phyloP scores from a whole-genome alignment of 2,329 filamentous ascomycete species.

The Colletotrichum filicis region DNA sequence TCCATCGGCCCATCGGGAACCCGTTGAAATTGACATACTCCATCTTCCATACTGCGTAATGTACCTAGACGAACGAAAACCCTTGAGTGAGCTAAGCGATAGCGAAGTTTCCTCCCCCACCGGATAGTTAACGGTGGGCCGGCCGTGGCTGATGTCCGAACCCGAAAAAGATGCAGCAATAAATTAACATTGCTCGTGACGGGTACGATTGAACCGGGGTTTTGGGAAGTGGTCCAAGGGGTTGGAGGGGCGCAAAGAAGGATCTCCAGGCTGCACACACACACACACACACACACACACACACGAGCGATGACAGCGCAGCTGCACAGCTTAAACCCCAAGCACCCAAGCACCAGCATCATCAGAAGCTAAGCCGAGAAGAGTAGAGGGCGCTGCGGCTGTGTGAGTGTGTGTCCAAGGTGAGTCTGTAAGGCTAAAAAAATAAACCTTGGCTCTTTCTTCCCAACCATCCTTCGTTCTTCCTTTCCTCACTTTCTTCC shows the following conservation, averaged over 20 bases:
- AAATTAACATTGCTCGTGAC: not conserved
- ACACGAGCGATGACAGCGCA: too few relatives aligned
- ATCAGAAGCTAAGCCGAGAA: constrained; percentile 6
- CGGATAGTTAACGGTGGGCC: not conserved
- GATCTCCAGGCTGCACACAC: not conserved
- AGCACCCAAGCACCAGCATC: not conserved
- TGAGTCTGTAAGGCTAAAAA: not conserved
- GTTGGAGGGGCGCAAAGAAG: not conserved
- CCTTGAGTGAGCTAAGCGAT: not conserved
- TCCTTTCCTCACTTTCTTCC: too few relatives aligned
- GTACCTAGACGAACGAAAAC: not conserved
- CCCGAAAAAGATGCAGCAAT: not conserved
- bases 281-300: not conserved
- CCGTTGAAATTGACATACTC: not conserved
- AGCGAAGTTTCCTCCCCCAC: not conserved
- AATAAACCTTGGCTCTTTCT: not conserved
- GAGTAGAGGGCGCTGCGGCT: constrained; percentile 14
- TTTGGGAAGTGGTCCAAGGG: not conserved
- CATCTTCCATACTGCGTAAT: too few relatives aligned
- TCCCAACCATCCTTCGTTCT: not conserved
- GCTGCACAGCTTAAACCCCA: too few relatives aligned
- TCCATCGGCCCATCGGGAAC: not conserved
- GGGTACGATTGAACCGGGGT: not conserved
- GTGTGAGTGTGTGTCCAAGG: not conserved
- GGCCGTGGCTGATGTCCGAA: not conserved